phyloP scores from a whole-genome alignment of 768 basidiomycete genomes.

The Amanita rubescens region DNA sequence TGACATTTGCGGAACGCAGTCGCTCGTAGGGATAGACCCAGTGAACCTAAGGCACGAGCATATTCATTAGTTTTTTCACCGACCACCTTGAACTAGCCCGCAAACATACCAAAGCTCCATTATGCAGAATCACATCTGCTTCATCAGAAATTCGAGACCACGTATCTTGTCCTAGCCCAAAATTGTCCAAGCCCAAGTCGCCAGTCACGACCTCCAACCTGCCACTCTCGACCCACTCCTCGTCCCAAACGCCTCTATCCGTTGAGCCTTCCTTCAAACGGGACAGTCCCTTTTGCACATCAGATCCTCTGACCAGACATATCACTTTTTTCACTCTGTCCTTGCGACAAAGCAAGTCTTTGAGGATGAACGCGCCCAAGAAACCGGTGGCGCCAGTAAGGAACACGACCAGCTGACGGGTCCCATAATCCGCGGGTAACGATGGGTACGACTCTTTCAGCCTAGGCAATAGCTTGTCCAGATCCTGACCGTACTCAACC shows the following conservation, averaged over 20 bases:
- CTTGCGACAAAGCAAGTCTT: constrained; percentile 60
- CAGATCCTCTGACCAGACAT: constrained; percentile 80
- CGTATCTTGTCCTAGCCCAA: constrained; percentile 56
- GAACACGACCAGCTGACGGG: constrained; percentile 67
- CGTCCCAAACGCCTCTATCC: constrained; percentile 86
- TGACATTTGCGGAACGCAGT: constrained; percentile 86
- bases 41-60: constrained; percentile 57
- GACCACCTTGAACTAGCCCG: not conserved
- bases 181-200: constrained; percentile 67
- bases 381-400: constrained; percentile 97
- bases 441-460: constrained; percentile 57
- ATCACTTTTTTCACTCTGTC: constrained; percentile 77
- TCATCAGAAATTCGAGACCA: constrained; percentile 69
- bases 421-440: constrained; percentile 48
- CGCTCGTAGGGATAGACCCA: constrained; percentile 99
- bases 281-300: constrained; percentile 49
- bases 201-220: constrained; percentile 77
- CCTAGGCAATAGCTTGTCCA: constrained; percentile 48
- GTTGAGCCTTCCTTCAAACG: constrained; percentile 65
- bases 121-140: constrained; percentile 83
- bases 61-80: not conserved
- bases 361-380: constrained; percentile 87
- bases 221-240: constrained; percentile 63
- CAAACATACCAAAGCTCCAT: constrained; percentile 85
- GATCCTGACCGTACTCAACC: constrained; percentile 70